Evolutionary conservation across 768 basidiomycete genomes (phyloP), one percentile per base, ranked within the genome.

Genomic region (Artomyces pyxidatus): DNA sequence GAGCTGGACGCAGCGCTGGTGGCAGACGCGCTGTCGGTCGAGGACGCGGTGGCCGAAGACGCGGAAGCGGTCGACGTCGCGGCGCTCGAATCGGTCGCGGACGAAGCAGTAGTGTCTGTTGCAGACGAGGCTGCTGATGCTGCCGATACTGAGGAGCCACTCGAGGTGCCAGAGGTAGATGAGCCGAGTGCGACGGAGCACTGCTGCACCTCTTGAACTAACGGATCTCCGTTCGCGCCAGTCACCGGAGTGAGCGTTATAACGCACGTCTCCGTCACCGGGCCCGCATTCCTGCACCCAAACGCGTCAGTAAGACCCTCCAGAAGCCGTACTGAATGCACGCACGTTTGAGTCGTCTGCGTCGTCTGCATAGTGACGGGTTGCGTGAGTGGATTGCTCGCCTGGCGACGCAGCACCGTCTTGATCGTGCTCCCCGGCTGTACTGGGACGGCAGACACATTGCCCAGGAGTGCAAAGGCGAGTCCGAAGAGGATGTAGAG

Each of bases 301-400:
- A 16, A 8, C 23, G 37, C 35, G 35, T 28, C 17, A 35, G 38
- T 19, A 26, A 25, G 7, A 30, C 16, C 14, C 16, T 27, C 16
- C 17, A 3, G 17, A 35, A 6, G 29, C 23, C 22, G 39, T 9
- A 5, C n/a, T 6, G 5, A 26, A 4, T 27, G n/a, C 14, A 67
- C 74, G 61, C 58, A 75, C 74, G 69, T 74, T 53, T 72, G 60
- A 14, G 68, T 52, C 21, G 60, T 65, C 45, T 55, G 59, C 37
- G 62, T 64, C 5, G 71, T 72, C 32, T 63, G 64, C 4, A 72
- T 47, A 12, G 68, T 66, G 5, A 67, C 64, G 17, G 71, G 60
- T 6, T 63, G 60, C 9, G 61, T 51, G 27, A 67, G 55, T 10
- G 62, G 49, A 12, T 62, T 50, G 19, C 49, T 61, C 22, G 14